These are phyloP conservation scores for Hericium erinaceus DNA, from an alignment of 768 basidiomycete genomes.

Conservation along the genomic window DNA sequence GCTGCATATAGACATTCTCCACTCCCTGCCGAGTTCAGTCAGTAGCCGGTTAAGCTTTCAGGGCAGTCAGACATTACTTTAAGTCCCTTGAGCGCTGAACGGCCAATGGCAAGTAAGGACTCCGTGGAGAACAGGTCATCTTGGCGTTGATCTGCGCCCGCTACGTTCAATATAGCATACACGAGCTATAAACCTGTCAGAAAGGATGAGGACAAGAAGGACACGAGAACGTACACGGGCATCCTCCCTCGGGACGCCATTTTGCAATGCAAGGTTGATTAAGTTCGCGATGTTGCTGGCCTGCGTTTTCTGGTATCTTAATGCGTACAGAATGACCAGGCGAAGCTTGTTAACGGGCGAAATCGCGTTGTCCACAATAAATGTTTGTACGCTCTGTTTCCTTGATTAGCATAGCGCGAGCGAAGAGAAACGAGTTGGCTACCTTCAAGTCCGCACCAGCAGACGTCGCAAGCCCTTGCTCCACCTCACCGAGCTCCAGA, in stretches of 20 bases:
- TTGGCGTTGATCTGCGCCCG: conserved; percentile 93
- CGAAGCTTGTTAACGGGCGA: conserved; percentile 80
- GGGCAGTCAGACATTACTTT: conserved; percentile 45
- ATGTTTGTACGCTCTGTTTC: conserved; percentile 67
- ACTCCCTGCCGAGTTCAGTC: conserved; percentile 55
- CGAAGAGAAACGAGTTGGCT: conserved; percentile 13
- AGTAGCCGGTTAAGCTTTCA: conserved; percentile 1
- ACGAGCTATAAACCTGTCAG: conserved; percentile 54
- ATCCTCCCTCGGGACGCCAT: conserved; percentile 71
- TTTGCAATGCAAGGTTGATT: conserved; percentile 63
- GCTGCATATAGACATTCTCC: conserved; percentile 98
- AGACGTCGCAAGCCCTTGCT: conserved; percentile 91
- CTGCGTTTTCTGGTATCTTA: conserved; percentile 89
- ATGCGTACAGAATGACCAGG: conserved; percentile 82
- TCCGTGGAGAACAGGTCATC: conserved; percentile 96
- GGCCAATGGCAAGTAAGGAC: conserved; percentile 87
- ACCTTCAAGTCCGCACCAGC: conserved; percentile 87
- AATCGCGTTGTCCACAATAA: conserved; percentile 59
- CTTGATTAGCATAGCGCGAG: no score
- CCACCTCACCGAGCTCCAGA: conserved; percentile 86
- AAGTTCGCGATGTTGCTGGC: conserved; percentile 73
- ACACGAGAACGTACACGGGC: conserved; percentile 40
- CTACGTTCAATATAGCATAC: conserved; percentile 85
- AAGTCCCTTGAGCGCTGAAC: conserved; percentile 89
- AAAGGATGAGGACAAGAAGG: not conserved